Percentiles rank a stretch among this genome's conserved stretches.
Conservation (phyloP, 306 rosid genomes). For the Quercus alba region DNA sequence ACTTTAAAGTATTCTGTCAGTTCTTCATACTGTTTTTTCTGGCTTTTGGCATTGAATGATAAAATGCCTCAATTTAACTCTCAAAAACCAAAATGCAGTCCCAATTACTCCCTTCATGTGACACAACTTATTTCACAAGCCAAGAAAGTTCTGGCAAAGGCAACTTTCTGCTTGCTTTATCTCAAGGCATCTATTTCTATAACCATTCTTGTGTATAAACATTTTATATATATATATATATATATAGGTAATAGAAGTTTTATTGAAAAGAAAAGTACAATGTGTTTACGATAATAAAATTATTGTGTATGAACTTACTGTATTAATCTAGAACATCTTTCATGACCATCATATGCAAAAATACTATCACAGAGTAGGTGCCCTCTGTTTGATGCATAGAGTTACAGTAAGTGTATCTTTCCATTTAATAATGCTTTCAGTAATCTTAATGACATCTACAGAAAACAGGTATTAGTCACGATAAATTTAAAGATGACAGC, state of each 20-base stretch:
- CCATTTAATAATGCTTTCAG: not conserved
- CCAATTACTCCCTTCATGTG: not conserved
- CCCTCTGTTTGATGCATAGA: not conserved
- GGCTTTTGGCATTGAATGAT: not conserved
- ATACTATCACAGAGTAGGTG: no score
- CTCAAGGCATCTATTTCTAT: not conserved
- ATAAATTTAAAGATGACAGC: not conserved
- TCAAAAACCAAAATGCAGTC: not conserved
- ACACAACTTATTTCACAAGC: not conserved
- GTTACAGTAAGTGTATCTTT: not conserved
- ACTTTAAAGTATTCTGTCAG: no score
- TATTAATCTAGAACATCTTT: not conserved
- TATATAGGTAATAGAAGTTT: no score
- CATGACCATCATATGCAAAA: no score
- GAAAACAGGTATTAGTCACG: not conserved
- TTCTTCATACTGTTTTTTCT: not conserved
- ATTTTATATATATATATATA: not conserved
- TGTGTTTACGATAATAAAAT: not conserved
- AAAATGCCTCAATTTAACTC: not conserved
- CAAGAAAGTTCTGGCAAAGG: not conserved
- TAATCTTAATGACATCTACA: not conserved
- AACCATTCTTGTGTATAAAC: not conserved
- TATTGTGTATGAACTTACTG: not conserved
- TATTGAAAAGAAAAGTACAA: no score
- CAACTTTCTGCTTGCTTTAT: no score